phyloP scores from a whole-genome alignment of 192 early-diverging fungal species.

The Podila epicladia region DNA sequence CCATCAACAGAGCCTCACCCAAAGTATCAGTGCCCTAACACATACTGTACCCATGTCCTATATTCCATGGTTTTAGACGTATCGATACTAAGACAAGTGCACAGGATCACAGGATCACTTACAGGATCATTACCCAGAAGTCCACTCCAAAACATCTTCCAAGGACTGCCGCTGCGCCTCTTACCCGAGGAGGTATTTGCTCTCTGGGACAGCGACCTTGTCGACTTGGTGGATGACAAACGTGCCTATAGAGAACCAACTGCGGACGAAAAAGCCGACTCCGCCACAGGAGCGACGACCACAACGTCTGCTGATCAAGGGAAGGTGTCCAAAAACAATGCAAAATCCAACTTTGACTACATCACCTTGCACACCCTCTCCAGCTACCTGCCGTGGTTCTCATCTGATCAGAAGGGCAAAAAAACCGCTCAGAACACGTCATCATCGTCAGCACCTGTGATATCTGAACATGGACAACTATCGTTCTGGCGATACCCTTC shows the following conservation, averaged over 20 bases:
- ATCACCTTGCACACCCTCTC: constrained; percentile 4
- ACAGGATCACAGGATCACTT: constrained; percentile 73
- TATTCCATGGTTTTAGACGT: constrained; percentile 50
- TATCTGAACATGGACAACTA: too few relatives aligned
- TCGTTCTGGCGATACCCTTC: constrained; percentile 54
- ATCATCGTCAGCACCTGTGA: background rate
- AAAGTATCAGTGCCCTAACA: background rate
- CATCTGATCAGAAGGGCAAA: background rate
- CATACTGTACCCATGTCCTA: background rate
- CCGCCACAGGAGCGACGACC: background rate
- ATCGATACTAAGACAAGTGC: constrained; percentile 58
- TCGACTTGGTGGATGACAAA: constrained; percentile 18
- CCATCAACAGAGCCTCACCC: background rate
- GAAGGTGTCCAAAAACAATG: background rate
- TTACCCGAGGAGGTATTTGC: constrained; percentile 77
- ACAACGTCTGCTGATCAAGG: background rate
- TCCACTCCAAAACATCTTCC: constrained; percentile 82
- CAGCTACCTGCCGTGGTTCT: constrained; percentile 1
- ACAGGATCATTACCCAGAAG: constrained; percentile 73
- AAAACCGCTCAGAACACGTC: background rate
- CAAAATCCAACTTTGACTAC: constrained; percentile 1
- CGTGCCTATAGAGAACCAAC: constrained; percentile 10
- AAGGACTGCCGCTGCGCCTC: constrained; percentile 76
- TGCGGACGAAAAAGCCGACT: background rate
- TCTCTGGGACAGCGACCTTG: constrained; percentile 54